Base-by-base conservation (phyloP, 129 eudicot species). In the Rutidosis leptorrhynchoides region DNA sequence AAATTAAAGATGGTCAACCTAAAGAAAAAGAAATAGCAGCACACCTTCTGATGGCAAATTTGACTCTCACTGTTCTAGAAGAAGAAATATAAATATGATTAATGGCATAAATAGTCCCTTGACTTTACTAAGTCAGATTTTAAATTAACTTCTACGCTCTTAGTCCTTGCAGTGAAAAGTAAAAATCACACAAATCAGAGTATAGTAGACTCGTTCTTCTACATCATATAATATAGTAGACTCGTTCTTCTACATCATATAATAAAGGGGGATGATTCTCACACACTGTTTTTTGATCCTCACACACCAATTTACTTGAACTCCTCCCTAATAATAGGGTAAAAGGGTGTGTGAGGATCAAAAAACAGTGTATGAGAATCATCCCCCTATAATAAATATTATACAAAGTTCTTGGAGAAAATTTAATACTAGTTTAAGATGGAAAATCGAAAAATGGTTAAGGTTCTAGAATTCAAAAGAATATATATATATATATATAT, bases 1-100 rank as follows among this genome's bases (percentile, higher is more conserved):
- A 33, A 17, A 49, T 28, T n/a, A 28, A 49, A 53, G 52, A 53
- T 17, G 77, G 77, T 65, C 43, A 19, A 23, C 24, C 11, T 30
- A 21, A 12, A 71, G 33, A 17, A 49, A 1, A 33, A 17, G 49
- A 68, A 63, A 58, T 7, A 69, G 28, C 58, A 60, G 23, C 58
- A 22, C 35, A 23, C 37, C 21, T 19, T 23, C 49, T 32, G 63
- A 45, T 11, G 32, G 69, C 53, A 19, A 71, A 61, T 15, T 71
- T 48, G 33, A 52, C 7, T 12, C n/a, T 6, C 0, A n/a, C n/a
- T n/a, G 24, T 69, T 58, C 28, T 56, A 49, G 56, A 49, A 49
- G 22, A 49, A 16, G 24, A 17, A 22, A 49, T 49, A 17, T 6
- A 17, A 51, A n/a, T 5, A 49, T 5, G 2, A 4, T n/a, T n/a